Evolutionary conservation across 1,284 basidiomycete species (phyloP).

Genomic region (Rhodotorula mucilaginosa): DNA sequence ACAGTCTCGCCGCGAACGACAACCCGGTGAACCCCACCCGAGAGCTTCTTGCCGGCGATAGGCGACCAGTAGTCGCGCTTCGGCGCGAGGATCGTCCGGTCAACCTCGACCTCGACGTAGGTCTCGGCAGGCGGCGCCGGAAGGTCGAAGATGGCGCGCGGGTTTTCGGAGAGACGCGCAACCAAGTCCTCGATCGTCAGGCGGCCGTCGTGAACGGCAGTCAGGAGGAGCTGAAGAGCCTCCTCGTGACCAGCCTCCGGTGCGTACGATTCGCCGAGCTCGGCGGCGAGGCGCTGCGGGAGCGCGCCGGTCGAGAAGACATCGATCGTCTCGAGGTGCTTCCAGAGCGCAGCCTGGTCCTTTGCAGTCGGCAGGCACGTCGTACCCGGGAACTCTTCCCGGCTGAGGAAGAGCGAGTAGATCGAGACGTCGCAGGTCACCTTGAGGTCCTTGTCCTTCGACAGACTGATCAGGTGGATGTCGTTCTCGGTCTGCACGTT

Average conservation of each 20-base stretch:
- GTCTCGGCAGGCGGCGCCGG: constrained; percentile 77
- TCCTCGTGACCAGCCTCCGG: constrained; percentile 82
- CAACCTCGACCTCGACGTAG: constrained; percentile 88
- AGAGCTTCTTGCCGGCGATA: constrained; percentile 63
- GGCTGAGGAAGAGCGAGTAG: constrained; percentile 86
- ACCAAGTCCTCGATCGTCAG: constrained; percentile 82
- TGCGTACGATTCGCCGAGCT: constrained; percentile 65
- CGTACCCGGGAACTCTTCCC: constrained; percentile 67
- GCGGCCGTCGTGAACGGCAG: constrained; percentile 75
- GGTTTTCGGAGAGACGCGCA: constrained; percentile 81
- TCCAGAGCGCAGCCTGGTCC: constrained; percentile 85
- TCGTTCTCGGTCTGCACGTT: constrained; percentile 87
- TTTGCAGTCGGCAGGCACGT: constrained; percentile 68
- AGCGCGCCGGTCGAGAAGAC: constrained; percentile 84
- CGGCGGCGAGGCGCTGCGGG: constrained; percentile 73
- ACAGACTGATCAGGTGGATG: constrained; percentile 83
- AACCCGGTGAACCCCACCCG: constrained; percentile 84
- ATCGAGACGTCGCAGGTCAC: constrained; percentile 96
- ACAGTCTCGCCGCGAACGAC: constrained; percentile 87
- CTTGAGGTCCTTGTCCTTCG: constrained; percentile 89
- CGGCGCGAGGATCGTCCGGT: constrained; percentile 60
- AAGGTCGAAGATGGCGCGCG: constrained; percentile 84
- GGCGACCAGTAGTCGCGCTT: constrained; percentile 73
- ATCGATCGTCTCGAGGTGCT: constrained; percentile 79
- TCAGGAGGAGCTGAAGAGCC: constrained; percentile 80